Evolutionary conservation across 1,139 yeast species (phyloP).

Genomic region (Blastobotrys aristatus): DNA sequence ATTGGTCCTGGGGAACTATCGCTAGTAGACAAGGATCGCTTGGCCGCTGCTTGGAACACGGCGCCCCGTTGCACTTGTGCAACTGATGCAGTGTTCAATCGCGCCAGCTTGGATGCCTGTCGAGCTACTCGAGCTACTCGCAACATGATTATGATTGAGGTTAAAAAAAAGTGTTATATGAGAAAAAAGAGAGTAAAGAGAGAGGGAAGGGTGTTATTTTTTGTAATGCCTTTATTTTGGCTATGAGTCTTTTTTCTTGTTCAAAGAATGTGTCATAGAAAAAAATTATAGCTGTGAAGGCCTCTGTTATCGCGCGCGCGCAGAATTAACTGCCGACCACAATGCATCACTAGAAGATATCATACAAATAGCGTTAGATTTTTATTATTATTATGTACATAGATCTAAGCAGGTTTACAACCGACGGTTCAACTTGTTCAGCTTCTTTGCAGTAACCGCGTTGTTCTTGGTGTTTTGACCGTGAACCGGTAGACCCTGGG

Average conservation of each 20-base stretch:
- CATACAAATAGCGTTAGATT: no score
- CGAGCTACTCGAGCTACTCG: slow-evolving; percentile 9
- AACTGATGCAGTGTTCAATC: neutral
- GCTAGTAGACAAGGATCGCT: slow-evolving; percentile 1
- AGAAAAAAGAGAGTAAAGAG: neutral
- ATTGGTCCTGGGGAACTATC: slow-evolving; percentile 7
- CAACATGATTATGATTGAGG: slow-evolving; percentile 7
- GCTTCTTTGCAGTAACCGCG: slow-evolving; percentile 80
- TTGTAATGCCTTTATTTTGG: neutral
- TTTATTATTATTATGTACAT: neutral
- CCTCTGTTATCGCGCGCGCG: neutral
- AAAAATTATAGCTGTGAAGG: neutral
- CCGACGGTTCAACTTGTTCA: slow-evolving; percentile 72
- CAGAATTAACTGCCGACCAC: no score
- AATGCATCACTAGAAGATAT: no score
- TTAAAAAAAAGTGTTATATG: neutral
- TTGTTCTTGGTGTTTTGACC: slow-evolving; percentile 93
- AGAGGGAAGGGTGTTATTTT: neutral
- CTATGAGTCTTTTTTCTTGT: slow-evolving; percentile 11
- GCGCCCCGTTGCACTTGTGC: no score
- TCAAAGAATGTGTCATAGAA: slow-evolving; percentile 1
- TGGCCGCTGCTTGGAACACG: no score
- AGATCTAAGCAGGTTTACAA: slow-evolving; percentile 30
- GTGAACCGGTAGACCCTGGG: slow-evolving; percentile 76
- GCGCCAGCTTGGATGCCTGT: slow-evolving; percentile 4